These are phyloP conservation scores for Trichoderma citrinoviride DNA, from an alignment of 2,329 filamentous ascomycete species.

Conservation along the genomic window DNA sequence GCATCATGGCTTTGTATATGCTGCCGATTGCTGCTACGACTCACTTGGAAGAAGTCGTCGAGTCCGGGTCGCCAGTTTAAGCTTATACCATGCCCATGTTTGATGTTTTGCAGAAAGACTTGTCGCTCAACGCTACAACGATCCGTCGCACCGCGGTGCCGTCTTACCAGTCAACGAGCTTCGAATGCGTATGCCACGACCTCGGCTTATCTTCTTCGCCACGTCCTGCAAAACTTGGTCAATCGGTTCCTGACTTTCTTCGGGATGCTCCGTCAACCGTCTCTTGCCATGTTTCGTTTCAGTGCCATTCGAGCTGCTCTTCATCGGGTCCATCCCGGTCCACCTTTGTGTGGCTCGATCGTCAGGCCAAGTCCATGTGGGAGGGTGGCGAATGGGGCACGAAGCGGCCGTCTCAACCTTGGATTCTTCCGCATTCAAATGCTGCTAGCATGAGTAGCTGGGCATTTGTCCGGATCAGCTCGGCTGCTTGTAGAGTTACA, in stretches of 20 bases:
- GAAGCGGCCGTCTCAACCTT: background rate
- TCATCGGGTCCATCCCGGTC: background rate
- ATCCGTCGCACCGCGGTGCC: background rate
- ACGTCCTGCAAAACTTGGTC: background rate
- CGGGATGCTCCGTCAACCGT: background rate
- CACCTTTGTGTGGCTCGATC: slow-evolving; percentile 1
- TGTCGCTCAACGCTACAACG: background rate
- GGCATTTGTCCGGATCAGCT: background rate
- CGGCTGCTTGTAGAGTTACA: background rate
- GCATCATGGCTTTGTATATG: background rate
- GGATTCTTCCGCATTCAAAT: background rate
- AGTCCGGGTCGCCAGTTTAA: background rate
- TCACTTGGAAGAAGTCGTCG: background rate
- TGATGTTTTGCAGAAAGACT: background rate
- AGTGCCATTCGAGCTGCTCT: background rate
- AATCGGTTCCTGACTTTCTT: no score
- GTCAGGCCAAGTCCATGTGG: background rate
- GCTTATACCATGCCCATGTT: background rate
- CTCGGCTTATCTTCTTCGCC: background rate
- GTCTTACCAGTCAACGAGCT: background rate
- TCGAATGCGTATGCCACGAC: background rate
- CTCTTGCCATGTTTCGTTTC: background rate
- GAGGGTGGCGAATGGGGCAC: slow-evolving; percentile 8
- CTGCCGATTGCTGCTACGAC: background rate
- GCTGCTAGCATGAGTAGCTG: background rate